phyloP scores from a whole-genome alignment of 169 alveolate species.

The Eimeria necatrix region DNA sequence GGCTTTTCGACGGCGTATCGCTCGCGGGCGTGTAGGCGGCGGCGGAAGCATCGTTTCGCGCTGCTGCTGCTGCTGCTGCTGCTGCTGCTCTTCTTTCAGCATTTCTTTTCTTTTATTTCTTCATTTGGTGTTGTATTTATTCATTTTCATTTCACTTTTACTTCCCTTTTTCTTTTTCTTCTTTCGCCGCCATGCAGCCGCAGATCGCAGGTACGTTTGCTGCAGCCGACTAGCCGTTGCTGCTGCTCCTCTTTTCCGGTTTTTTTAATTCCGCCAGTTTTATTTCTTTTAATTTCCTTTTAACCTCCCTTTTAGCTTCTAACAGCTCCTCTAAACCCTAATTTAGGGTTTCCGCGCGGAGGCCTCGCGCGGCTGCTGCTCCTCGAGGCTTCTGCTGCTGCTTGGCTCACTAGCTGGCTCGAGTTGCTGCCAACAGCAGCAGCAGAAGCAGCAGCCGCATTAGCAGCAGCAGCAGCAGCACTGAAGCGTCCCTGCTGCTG shows the following conservation, averaged over 20 bases:
- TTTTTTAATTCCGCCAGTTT: neutral
- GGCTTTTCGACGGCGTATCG: too few species aligned
- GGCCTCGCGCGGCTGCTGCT: too few species aligned
- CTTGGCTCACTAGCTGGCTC: too few species aligned
- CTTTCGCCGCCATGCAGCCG: slow-evolving; percentile 6
- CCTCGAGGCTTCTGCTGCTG: too few species aligned
- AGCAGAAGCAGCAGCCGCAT: too few species aligned
- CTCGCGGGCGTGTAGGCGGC: neutral
- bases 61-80: neutral
- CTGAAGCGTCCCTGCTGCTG: too few species aligned
- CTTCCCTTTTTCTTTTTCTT: neutral
- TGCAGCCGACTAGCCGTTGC: slow-evolving; percentile 26
- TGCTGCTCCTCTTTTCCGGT: neutral
- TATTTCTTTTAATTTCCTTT: too few species aligned
- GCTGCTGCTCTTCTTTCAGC: neutral
- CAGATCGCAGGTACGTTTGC: slow-evolving; percentile 7
- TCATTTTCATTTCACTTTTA: neutral
- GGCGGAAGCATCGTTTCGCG: neutral
- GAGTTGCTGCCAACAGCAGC: too few species aligned
- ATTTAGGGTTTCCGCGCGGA: too few species aligned
- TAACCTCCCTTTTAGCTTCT: too few species aligned
- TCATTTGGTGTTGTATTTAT: neutral
- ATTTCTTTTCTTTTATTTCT: neutral
- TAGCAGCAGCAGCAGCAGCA: too few species aligned
- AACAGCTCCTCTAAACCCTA: too few species aligned